Evolutionary conservation across 2,329 filamentous ascomycete genomes (phyloP), one percentile per base, ranked within the genome.

Genomic region (Drechslerella dactyloides): DNA sequence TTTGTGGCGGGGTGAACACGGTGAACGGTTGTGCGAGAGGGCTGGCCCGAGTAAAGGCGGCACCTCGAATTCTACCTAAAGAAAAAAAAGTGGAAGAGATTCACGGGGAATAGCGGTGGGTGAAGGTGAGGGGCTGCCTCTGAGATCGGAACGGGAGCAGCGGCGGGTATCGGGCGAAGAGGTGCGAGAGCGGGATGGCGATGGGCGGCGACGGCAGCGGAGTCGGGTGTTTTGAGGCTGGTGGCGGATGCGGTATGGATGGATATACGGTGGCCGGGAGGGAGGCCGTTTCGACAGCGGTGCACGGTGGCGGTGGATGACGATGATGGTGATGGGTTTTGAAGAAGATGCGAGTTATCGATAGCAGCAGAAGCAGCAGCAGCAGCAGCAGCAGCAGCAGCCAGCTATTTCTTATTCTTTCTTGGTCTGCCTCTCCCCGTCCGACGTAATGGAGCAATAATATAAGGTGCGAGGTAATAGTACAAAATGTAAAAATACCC

Each of bases 1-100:
- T 70, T 30, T 70, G 66, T 70, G 66, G 66, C 66, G 66, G 66
- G 66, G 66, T 70, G 66, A 70, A 70, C 66, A 70, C 66, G 66
- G 59, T 70, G 66, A 70, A 70, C 23, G 44, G 57, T 54, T 58
- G 33, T 63, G 48, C 33, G 59, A 55, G 54, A 63, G 59, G 53
- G 66, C 54, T 64, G 54, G 56, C 58, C 66, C 59, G 48, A 60
- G 59, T 48, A 63, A 54, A 70, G 66, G 66, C 66, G 59, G 66
- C 66, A 70, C 66, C 66, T 35, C 42, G 54, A 63, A 64, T 42
- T 59, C 59, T 63, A 64, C 58, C 66, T 54, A 59, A 55, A 62
- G 37, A 53, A 56, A 46, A 44, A 33, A 48, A 40, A 46, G 33
- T 10, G 30, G 19, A 23, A 40, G 35, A 21, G 53, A 40, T 44